phyloP scores from a whole-genome alignment of 495 filamentous ascomycete genomes.

The Penicillium salamii region DNA sequence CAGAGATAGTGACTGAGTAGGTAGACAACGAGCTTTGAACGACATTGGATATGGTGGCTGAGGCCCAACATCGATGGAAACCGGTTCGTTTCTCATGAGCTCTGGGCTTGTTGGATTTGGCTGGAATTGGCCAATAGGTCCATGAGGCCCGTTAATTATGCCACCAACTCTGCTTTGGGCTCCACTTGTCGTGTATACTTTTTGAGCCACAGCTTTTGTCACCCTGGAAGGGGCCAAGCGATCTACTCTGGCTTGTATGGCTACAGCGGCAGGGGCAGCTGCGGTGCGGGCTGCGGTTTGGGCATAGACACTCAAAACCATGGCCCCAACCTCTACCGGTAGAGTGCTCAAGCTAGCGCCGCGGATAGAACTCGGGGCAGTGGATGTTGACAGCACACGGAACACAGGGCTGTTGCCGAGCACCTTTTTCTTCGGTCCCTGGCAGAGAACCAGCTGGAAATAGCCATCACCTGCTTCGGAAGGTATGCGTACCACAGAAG shows the following conservation, averaged over 20 bases:
- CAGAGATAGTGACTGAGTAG: conserved; percentile 35
- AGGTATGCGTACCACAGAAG: conserved; percentile 60
- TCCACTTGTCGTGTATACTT: conserved; percentile 40
- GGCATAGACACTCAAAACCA: conserved; percentile 53
- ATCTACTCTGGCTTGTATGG: conserved; percentile 36
- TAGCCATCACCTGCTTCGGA: conserved; percentile 63
- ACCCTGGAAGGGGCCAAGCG: conserved; percentile 37
- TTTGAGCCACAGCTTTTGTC: conserved; percentile 36
- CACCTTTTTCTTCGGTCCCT: conserved; percentile 48
- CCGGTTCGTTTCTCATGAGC: conserved; percentile 2
- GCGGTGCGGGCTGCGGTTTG: conserved; percentile 44
- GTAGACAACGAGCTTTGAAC: conserved; percentile 40
- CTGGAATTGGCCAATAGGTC: conserved; percentile 12
- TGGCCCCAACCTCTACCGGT: conserved; percentile 61
- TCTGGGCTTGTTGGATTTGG: conserved; percentile 12
- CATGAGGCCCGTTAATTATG: conserved; percentile 16
- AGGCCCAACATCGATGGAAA: conserved; percentile 49
- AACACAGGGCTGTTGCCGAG: conserved; percentile 64
- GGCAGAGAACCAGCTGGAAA: conserved; percentile 60
- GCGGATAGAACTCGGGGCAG: conserved; percentile 55
- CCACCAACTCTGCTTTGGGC: conserved; percentile 33
- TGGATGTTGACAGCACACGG: conserved; percentile 58
- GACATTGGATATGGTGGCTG: conserved; percentile 56
- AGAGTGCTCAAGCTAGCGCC: conserved; percentile 63
- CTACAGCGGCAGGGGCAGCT: conserved; percentile 45